Evolutionary conservation across 352 stramenopile genomes (phyloP).

Genomic region (Phytophthora cryptogea): DNA sequence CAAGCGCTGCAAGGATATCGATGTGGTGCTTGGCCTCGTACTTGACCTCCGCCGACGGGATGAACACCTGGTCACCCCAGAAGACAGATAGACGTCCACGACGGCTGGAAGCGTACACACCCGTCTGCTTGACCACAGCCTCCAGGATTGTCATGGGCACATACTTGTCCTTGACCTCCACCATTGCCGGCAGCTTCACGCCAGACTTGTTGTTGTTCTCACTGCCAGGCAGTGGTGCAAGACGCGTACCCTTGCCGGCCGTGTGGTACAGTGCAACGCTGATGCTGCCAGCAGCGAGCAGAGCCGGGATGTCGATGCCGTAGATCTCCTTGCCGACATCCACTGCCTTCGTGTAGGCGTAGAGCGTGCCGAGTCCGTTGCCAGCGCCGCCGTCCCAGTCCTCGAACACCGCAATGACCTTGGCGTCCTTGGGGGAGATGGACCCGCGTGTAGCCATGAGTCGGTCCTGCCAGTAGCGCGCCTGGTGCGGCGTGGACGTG

Average conservation of each 20-base stretch:
- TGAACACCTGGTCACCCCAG: slow-evolving; percentile 99
- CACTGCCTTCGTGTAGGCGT: slow-evolving; percentile 96
- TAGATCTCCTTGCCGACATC: slow-evolving; percentile 86
- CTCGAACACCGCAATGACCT: slow-evolving; percentile 96
- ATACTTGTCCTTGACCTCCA: slow-evolving; percentile 84
- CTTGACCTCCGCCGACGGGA: slow-evolving; percentile 92
- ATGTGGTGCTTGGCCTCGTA: slow-evolving; percentile 96
- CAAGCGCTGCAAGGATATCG: slow-evolving; percentile 97
- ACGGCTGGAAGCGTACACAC: slow-evolving; percentile 95
- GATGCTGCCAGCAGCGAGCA: slow-evolving; percentile 80
- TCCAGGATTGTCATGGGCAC: slow-evolving; percentile 98
- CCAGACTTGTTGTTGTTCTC: slow-evolving; percentile 99
- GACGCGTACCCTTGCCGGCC: slow-evolving; percentile 96
- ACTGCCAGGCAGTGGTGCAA: slow-evolving; percentile 95
- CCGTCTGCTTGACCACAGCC: slow-evolving; percentile 97
- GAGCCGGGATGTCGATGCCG: slow-evolving; percentile 80
- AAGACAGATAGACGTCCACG: slow-evolving; percentile 96
- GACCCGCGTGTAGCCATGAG: slow-evolving; percentile 86
- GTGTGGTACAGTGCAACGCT: slow-evolving; percentile 97
- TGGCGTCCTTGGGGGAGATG: slow-evolving; percentile 83
- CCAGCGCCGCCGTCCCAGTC: slow-evolving; percentile 96
- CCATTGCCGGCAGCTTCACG: slow-evolving; percentile 96
- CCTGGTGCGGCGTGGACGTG: slow-evolving; percentile 96
- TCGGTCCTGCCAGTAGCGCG: slow-evolving; percentile 96
- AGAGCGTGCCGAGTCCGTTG: slow-evolving; percentile 96